Percentiles rank a stretch among this genome's conserved stretches.
These are phyloP conservation scores for Rhizopus delemar DNA, from an alignment of 371 early-diverging fungal genomes.

Conservation along the genomic window DNA sequence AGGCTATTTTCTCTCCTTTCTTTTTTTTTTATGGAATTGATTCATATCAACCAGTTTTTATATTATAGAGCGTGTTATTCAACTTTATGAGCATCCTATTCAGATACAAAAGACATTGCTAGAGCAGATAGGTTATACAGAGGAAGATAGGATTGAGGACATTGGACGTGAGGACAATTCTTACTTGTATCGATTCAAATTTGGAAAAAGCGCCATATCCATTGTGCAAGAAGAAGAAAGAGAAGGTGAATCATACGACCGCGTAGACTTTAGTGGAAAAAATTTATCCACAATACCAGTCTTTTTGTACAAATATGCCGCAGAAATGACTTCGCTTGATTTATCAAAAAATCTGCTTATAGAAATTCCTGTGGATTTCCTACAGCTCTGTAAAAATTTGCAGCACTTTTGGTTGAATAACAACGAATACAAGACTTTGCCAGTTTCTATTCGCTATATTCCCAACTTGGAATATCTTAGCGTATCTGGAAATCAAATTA, in stretches of 20 bases:
- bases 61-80: constrained; percentile 61
- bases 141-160: constrained; percentile 75
- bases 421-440: constrained; percentile 66
- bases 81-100: constrained; percentile 69
- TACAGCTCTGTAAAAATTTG: constrained; percentile 66
- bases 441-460: constrained; percentile 60
- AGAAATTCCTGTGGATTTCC: constrained; percentile 74
- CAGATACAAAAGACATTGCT: constrained; percentile 68
- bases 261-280: constrained; percentile 60
- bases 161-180: constrained; percentile 85
- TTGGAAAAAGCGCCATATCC: constrained; percentile 66
- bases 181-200: constrained; percentile 76
- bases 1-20: constrained; percentile 4
- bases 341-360: constrained; percentile 73
- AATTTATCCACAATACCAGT: constrained; percentile 76
- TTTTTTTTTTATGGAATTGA: not conserved
- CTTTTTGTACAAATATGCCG: constrained; percentile 65
- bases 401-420: constrained; percentile 69
- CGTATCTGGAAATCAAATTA: constrained; percentile 76
- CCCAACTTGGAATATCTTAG: constrained; percentile 66
- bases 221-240: constrained; percentile 41
- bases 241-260: constrained; percentile 32
- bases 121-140: constrained; percentile 78
- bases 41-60: not conserved
- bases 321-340: constrained; percentile 67